Evolutionary conservation across 129 eudicot species (phyloP).

Genomic region (Flaveria robusta): DNA sequence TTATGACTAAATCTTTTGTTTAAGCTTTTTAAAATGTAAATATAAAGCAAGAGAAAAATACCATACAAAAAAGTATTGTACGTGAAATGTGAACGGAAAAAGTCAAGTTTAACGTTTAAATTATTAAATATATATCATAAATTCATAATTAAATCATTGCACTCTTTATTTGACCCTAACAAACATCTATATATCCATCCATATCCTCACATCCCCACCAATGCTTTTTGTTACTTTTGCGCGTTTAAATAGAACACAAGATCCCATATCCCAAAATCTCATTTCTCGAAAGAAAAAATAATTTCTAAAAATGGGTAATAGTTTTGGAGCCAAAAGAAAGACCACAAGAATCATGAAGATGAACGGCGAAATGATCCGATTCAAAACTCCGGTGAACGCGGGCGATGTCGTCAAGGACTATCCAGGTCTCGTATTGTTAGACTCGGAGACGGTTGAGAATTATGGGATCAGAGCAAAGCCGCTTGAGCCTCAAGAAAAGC

Average conservation of each 20-base stretch:
- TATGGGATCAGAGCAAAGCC: constrained; percentile 83
- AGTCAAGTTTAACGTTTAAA: not conserved
- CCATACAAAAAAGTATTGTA: too few relatives aligned
- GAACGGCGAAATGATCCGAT: constrained; percentile 64
- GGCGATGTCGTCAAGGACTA: constrained; percentile 55
- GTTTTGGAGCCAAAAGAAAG: constrained; percentile 62
- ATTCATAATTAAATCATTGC: constrained; percentile 19
- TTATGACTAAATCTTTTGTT: too few relatives aligned
- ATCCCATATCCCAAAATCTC: constrained; percentile 23
- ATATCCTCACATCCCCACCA: constrained; percentile 31
- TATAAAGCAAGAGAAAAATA: too few relatives aligned
- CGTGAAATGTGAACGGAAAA: not conserved
- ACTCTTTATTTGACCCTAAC: constrained; percentile 40
- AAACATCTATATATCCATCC: constrained; percentile 34
- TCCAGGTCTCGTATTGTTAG: constrained; percentile 74
- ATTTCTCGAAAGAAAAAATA: constrained; percentile 3
- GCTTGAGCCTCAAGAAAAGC: constrained; percentile 59
- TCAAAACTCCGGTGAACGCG: constrained; percentile 72
- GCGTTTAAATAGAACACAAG: constrained; percentile 8
- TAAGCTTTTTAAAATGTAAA: too few relatives aligned
- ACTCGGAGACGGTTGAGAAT: constrained; percentile 74
- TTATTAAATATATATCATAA: not conserved
- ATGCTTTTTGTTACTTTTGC: constrained; percentile 17
- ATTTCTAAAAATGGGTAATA: constrained; percentile 66
- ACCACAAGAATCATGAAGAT: constrained; percentile 78